A percentile compares a stretch with the other conserved stretches of the same genome.
phyloP scores from a whole-genome alignment of 371 early-diverging fungal species.

The Zychaea mexicana region DNA sequence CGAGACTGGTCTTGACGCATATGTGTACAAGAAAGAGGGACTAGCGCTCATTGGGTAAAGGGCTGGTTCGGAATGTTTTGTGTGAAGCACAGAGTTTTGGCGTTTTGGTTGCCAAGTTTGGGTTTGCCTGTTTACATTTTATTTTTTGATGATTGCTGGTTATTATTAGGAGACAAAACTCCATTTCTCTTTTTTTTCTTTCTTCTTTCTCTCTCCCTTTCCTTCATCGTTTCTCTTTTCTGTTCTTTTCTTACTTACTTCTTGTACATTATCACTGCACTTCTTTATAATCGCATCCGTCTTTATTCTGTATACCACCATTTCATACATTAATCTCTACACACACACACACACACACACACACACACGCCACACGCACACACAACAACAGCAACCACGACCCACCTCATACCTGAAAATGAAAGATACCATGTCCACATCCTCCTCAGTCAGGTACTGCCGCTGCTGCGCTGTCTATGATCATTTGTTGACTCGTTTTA shows the following conservation, averaged over 20 bases:
- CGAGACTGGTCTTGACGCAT: too few relatives aligned
- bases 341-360: neutral
- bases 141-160: too few relatives aligned
- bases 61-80: neutral
- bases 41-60: conserved; percentile 1
- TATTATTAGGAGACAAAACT: neutral
- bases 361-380: too few relatives aligned
- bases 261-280: neutral
- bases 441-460: conserved; percentile 27
- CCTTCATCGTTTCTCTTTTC: neutral
- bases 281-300: neutral
- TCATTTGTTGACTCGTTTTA: neutral
- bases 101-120: neutral
- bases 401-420: too few relatives aligned
- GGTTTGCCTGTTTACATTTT: neutral
- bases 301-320: neutral
- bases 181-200: neutral
- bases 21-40: neutral
- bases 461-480: neutral
- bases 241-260: neutral
- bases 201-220: neutral
- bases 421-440: conserved; percentile 1
- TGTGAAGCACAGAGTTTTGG: neutral
- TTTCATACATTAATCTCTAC: neutral
- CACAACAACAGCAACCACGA: too few relatives aligned